Evolutionary conservation across 2,329 filamentous ascomycete genomes (phyloP).

Genomic region (Penicillium capsulatum): DNA sequence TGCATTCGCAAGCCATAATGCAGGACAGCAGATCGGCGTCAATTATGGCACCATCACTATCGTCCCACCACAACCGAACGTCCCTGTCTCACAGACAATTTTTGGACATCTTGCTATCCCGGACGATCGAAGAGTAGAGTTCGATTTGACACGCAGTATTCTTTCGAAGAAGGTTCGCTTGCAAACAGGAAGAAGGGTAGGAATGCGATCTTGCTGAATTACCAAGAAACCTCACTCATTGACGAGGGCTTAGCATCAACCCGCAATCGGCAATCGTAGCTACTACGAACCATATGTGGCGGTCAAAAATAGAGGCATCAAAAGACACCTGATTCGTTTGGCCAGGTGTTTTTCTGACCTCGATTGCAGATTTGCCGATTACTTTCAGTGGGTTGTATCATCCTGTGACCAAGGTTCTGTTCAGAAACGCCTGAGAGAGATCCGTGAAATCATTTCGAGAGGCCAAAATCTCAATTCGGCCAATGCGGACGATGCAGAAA

Average conservation of each 20-base stretch:
- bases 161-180: slow-evolving; percentile 1
- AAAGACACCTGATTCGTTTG: background rate
- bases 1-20: too few relatives aligned
- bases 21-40: too few relatives aligned
- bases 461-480: background rate
- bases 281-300: slow-evolving; percentile 1
- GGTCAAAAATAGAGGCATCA: background rate
- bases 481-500: background rate
- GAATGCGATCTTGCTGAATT: background rate
- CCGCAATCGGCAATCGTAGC: background rate
- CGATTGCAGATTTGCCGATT: slow-evolving; percentile 1
- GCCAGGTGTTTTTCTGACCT: background rate
- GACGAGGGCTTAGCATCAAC: background rate
- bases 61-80: too few relatives aligned
- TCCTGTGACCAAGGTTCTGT: slow-evolving; percentile 1
- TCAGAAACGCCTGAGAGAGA: background rate
- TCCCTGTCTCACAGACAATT: too few relatives aligned
- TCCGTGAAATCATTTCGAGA: background rate
- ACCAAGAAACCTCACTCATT: background rate
- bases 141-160: background rate
- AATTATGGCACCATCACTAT: too few relatives aligned
- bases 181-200: slow-evolving; percentile 1
- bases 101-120: too few relatives aligned
- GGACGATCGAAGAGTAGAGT: too few relatives aligned
- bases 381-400: slow-evolving; percentile 1